Base-by-base conservation (phyloP, 352 stramenopile species). In the Pythium brachiatum region DNA sequence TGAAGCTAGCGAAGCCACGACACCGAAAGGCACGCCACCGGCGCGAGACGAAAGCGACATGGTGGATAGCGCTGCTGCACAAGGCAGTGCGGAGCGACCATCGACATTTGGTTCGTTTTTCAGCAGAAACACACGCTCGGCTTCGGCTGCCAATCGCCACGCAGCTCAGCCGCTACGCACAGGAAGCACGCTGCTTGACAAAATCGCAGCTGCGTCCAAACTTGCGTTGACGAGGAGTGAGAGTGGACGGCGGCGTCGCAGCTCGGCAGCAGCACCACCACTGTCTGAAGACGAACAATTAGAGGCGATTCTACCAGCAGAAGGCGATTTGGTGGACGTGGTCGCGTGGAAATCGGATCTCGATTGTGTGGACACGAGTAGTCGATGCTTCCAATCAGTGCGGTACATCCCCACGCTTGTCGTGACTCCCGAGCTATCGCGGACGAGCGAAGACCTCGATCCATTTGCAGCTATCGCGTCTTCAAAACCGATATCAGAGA, bases 131-230 rank as follows among this genome's bases (percentile, higher is more conserved):
- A 54, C 34, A 0, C 62, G 58, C 3, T 34, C 53, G 2, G 55
- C 11, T 3, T 11, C 47, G 5, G 26, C 15, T 46, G 46, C 36
- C 31, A 43, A 7, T 44, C 58, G 44, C 9, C 66, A 66, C 20
- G n/a, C 44, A 15, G 21, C 57, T 15, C 57, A 60, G 36, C 60
- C 73, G 9, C 41, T 90, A 26, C 74, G 83, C 1, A 90, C 83
- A 15, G 81, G 81, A 7, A 89, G 81, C 27, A 90, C 81, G 0
- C 78, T 93, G 46, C 57, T 91, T 18, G 80, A 93, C 63, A 86
- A 86, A 0, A 79, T 90, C n/a, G 80, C 81, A 26, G 81, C 80
- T 15, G 79, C 81, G 31, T 77, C 78, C 0, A 81, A 83, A 2
- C 56, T 89, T 8, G 61, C 74, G 7, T 27, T 66, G 25, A 50